Base-by-base conservation (phyloP, 1,284 basidiomycete genomes). In the Xanthoconium separans region DNA sequence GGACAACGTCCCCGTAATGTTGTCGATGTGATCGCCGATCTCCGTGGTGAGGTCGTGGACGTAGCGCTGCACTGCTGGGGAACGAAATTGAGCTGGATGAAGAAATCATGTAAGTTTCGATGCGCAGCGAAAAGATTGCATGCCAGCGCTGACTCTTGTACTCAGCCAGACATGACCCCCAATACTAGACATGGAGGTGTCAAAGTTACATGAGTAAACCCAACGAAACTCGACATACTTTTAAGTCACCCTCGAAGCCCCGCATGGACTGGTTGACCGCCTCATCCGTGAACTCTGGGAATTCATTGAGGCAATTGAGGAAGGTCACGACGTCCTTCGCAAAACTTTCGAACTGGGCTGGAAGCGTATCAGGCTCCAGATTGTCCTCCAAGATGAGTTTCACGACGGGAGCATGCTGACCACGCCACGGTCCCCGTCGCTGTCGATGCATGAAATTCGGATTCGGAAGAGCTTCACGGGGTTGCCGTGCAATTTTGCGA, bases 241-340 rank as follows among this genome's bases (percentile, higher is more conserved):
- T 81, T 50, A 83, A 61, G 58, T 82, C 81, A 3, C 73, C 78
- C 55, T 81, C 77, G 15, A 83, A 76, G 1, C 75, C 70, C 27
- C 73, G 59, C 60, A 82, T 79, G 18, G 80, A 80, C 18, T 76
- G 70, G 58, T 82, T 81, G 29, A 83, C 75, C 2, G 74, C 77
- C 52, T 83, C 80, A 36, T 83, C 79, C 27, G 76, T 79, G 48
- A 82, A 82, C 63, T 80, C 81, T 1, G 80, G 80, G 39, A 83
- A 82, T 53, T 82, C 80, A 51, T 81, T 82, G 46, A 82, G 65
- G 53, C 78, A 79, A 36, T 78, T 75, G 31, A 82, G 63, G 53
- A 83, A 82, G 0, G 75, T 77, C 30, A 73, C 73, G 3, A 83
- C 73, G 49, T 82, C 80, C 49, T 64, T 66, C 4, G 81, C 78